phyloP scores from a whole-genome alignment of 257 asterid genomes.

The Fraxinus anomala region DNA sequence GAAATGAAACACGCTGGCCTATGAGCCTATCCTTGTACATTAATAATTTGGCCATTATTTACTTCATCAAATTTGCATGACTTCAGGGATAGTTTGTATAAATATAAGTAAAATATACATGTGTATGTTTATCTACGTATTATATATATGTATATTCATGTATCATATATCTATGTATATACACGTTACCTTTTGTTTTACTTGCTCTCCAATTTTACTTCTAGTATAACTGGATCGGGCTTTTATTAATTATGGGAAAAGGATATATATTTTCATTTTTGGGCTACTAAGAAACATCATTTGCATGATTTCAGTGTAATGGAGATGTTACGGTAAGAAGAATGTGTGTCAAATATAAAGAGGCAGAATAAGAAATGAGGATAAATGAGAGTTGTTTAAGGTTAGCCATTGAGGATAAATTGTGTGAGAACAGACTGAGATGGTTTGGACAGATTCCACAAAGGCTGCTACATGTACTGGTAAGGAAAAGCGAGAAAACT shows the following conservation, averaged over 20 bases:
- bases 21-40: conserved; percentile 2
- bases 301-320: not conserved
- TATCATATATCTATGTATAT: not conserved
- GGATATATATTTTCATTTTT: not conserved
- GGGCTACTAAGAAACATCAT: not conserved
- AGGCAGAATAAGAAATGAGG: not conserved
- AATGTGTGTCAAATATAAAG: not conserved
- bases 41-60: conserved; percentile 7
- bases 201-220: not conserved
- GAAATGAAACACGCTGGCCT: conserved; percentile 5
- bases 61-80: not conserved
- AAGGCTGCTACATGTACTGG: not conserved
- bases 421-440: not conserved
- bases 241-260: not conserved
- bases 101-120: not conserved
- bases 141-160: not conserved
- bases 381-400: not conserved
- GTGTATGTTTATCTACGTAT: not conserved
- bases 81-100: conserved; percentile 2
- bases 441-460: not conserved
- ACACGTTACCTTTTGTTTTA: not conserved
- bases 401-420: not conserved
- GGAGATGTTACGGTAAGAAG: not conserved
- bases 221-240: not conserved
- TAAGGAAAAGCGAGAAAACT: not conserved